These are phyloP conservation scores for Debaryomyces tyrocola DNA, from an alignment of 805 yeast species.

Conservation along the genomic window DNA sequence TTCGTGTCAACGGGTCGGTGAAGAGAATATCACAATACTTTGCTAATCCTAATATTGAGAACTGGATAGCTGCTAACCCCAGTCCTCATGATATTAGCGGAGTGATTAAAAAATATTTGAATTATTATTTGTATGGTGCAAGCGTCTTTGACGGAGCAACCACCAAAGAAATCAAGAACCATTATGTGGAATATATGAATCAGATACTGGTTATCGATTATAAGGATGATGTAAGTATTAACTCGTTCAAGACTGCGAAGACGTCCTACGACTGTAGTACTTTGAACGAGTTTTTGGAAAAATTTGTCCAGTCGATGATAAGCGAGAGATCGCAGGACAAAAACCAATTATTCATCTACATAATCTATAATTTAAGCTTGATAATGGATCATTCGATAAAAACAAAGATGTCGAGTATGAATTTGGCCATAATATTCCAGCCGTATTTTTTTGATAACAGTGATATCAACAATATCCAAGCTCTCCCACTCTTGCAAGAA, in stretches of 20 bases:
- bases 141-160: constrained; percentile 1
- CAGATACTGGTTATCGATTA: constrained; percentile 1
- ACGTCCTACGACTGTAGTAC: constrained; percentile 1
- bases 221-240: constrained; percentile 3
- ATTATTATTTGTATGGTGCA: constrained; percentile 5
- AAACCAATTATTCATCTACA: constrained; percentile 18
- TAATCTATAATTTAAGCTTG: constrained; percentile 12
- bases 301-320: not conserved
- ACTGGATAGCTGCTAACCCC: constrained; percentile 17
- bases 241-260: constrained; percentile 7
- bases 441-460: constrained; percentile 25
- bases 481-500: constrained; percentile 16
- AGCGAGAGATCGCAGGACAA: constrained; percentile 12
- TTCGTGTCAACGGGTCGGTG: constrained; percentile 31
- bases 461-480: constrained; percentile 10
- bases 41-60: constrained; percentile 1
- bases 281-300: constrained; percentile 3
- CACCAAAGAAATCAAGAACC: not conserved
- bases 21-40: constrained; percentile 22
- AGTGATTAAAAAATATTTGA: constrained; percentile 21
- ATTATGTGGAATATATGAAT: constrained; percentile 10
- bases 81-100: constrained; percentile 30
- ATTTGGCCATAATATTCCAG: constrained; percentile 31
- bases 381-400: constrained; percentile 14
- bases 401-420: constrained; percentile 29